Percentiles rank a stretch among this genome's conserved stretches.
These are phyloP conservation scores for Hemileia vastatrix DNA, from an alignment of 1,284 basidiomycete species.

Conservation along the genomic window DNA sequence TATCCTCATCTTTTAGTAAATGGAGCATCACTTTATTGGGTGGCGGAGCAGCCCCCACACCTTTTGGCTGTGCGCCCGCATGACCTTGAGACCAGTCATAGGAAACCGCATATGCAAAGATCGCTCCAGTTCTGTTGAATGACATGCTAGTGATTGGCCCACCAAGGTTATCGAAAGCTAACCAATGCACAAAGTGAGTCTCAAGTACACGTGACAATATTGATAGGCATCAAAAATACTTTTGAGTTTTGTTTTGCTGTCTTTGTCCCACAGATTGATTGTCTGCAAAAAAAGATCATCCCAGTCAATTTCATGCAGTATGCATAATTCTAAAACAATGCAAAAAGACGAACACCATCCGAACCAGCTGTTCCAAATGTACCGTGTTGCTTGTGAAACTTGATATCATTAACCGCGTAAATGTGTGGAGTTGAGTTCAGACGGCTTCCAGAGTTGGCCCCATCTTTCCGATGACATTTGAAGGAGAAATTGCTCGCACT, in stretches of 20 bases:
- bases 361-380: constrained; percentile 87
- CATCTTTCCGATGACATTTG: constrained; percentile 82
- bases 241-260: constrained; percentile 76
- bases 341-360: constrained; percentile 44
- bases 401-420: constrained; percentile 81
- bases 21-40: constrained; percentile 83
- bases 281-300: constrained; percentile 59
- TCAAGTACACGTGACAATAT: neutral
- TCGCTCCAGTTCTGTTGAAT: constrained; percentile 75
- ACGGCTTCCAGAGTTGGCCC: constrained; percentile 36
- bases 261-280: constrained; percentile 62
- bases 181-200: constrained; percentile 4
- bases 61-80: constrained; percentile 69
- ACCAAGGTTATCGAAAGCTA: constrained; percentile 61
- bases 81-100: constrained; percentile 60
- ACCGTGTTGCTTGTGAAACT: constrained; percentile 82
- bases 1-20: constrained; percentile 59
- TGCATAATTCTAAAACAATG: neutral
- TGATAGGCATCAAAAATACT: constrained; percentile 50
- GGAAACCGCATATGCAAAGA: constrained; percentile 61
- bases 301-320: neutral
- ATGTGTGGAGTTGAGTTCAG: constrained; percentile 64
- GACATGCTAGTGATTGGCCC: constrained; percentile 57
- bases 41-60: neutral
- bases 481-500: constrained; percentile 74